These are phyloP conservation scores for Thoreauomyces humboldtii DNA, from an alignment of 192 early-diverging fungal genomes.

Conservation along the genomic window DNA sequence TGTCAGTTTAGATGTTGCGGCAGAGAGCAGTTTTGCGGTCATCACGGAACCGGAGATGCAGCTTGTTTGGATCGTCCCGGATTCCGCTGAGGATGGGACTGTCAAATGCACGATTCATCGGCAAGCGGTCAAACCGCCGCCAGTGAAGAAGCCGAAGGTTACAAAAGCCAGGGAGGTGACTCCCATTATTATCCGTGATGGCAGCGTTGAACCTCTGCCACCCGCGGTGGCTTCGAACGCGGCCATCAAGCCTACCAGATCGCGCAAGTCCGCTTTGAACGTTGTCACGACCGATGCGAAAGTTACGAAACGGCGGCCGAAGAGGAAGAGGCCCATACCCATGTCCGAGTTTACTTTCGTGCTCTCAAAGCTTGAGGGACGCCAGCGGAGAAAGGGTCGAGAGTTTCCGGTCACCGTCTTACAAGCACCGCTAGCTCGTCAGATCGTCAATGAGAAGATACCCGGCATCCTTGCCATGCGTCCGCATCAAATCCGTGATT, in stretches of 20 bases:
- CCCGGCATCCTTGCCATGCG: not conserved
- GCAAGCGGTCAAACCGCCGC: not conserved
- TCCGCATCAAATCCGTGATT: not conserved
- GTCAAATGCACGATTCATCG: not conserved
- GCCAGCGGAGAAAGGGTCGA: not conserved
- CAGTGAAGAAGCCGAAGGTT: conserved; percentile 1
- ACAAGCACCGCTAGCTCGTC: not conserved
- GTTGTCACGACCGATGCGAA: not conserved
- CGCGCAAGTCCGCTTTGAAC: not conserved
- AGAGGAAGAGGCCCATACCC: not conserved
- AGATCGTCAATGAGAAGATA: not conserved
- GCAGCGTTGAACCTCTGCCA: too few relatives aligned
- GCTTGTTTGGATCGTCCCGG: conserved; percentile 1
- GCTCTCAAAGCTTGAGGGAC: not conserved
- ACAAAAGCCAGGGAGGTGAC: not conserved
- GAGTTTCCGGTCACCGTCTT: not conserved
- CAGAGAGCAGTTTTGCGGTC: too few relatives aligned
- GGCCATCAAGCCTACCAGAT: too few relatives aligned
- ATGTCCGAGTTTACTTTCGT: not conserved
- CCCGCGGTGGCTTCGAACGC: too few relatives aligned
- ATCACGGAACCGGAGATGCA: conserved; percentile 4
- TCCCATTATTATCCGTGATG: too few relatives aligned
- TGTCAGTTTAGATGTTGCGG: too few relatives aligned
- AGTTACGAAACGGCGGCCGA: not conserved
- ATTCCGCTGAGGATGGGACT: not conserved